Evolutionary conservation across 2,329 filamentous ascomycete genomes (phyloP), one percentile per base, ranked within the genome.

Genomic region (Myriangium duriaei): DNA sequence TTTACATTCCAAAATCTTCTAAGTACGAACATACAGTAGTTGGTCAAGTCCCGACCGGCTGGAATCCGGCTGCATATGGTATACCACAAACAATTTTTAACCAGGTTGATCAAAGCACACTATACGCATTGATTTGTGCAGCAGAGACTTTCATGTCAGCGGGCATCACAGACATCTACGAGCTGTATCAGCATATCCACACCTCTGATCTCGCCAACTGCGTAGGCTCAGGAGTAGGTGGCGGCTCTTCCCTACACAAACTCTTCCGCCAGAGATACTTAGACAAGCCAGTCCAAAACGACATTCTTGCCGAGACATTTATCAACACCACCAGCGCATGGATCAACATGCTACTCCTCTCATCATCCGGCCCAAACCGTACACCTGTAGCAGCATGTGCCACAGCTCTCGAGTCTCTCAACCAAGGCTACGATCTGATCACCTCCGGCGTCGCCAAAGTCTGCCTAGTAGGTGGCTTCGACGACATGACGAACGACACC

Each of bases 291-390:
- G 75, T 98, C 34, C 92, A 98, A 65, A 98, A 96, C 65, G 91
- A 98, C 57, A 95, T 98, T 57, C 74, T 98, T 11, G 91, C 98
- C 58, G 91, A 98, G 65, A 96, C 91, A 10, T 98, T 98, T 71
- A 96, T 98, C 74, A 98, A 98, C 71, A 98, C 91, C 40, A 98
- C 96, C 88, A 81, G 84, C 51, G 91, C 91, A 11, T 98, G 91
- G 91, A 87, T 98, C 41, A 98, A 98, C 71, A 98, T 98, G 91
- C 69, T 98, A 64, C 70, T 98, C 47, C 69, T 98, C 46, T 98
- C 91, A 4, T 96, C 91, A 4, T 96, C 91, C 37, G 91, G 91
- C 49, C 85, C 91, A 29, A 96, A 98, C 72, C 94, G 96, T 72
- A 96, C 92, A 1, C 91, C 91, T 3, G 91, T 96, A 35, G 91